These are phyloP conservation scores for Forsythia suspensa DNA, from an alignment of 257 asterid genomes.

Conservation along the genomic window DNA sequence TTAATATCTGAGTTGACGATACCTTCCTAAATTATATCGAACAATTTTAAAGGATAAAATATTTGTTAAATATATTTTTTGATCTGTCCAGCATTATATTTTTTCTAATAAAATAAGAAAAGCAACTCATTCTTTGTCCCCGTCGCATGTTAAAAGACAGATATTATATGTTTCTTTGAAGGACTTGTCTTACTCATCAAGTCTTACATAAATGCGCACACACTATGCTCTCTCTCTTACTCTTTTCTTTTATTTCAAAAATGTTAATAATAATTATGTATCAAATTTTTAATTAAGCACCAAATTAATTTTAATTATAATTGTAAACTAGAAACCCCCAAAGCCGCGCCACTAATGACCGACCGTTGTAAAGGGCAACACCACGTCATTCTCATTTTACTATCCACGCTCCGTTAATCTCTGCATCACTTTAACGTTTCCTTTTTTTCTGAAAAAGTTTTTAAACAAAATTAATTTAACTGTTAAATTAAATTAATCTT, in stretches of 20 bases:
- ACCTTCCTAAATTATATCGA: too few relatives aligned
- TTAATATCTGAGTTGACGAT: too few relatives aligned
- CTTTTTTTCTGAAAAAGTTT: slow-evolving; percentile 2
- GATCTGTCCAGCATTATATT: too few relatives aligned
- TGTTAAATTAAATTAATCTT: not conserved
- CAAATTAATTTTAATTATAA: not conserved
- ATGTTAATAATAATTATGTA: too few relatives aligned
- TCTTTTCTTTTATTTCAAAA: too few relatives aligned
- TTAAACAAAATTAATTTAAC: not conserved
- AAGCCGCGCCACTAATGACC: slow-evolving; percentile 48
- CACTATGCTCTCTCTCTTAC: too few relatives aligned
- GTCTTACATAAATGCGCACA: too few relatives aligned
- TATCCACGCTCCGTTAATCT: slow-evolving; percentile 39
- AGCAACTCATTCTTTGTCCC: not conserved
- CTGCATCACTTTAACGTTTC: slow-evolving; percentile 26
- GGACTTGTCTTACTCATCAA: not conserved
- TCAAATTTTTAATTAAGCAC: not conserved
- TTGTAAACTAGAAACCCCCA: slow-evolving; percentile 2
- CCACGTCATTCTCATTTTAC: slow-evolving; percentile 53
- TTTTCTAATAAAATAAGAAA: too few relatives aligned
- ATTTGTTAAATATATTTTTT: too few relatives aligned
- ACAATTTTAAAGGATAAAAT: too few relatives aligned
- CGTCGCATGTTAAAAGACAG: not conserved
- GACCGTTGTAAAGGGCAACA: slow-evolving; percentile 33
- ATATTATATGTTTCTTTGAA: too few relatives aligned